Evolutionary conservation across 1,139 yeast genomes (phyloP).

Genomic region (Suhomyces wounanorum): DNA sequence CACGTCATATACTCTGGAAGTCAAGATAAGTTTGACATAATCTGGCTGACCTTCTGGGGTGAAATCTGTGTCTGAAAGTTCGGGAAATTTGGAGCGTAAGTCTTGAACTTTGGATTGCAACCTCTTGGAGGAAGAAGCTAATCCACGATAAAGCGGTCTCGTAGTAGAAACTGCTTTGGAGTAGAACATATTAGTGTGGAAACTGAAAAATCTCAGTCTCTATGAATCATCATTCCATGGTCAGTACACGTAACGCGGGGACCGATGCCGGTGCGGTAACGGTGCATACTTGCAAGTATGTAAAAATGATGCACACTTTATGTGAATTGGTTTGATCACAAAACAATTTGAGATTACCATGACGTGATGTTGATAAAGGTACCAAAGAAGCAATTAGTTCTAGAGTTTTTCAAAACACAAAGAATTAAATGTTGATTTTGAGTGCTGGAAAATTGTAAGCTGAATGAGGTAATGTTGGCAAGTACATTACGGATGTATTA

Average conservation of each 20-base stretch:
- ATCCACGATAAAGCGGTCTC: background rate
- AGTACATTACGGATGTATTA: no score
- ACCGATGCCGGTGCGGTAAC: background rate
- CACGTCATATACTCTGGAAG: conserved; percentile 93
- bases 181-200: conserved; percentile 3
- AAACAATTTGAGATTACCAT: no score
- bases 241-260: conserved; percentile 1
- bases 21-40: conserved; percentile 82
- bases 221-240: background rate
- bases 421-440: no score
- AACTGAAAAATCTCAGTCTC: background rate
- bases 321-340: no score
- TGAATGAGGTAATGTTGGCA: no score
- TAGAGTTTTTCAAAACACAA: no score
- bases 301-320: no score
- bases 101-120: background rate
- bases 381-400: no score
- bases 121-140: background rate
- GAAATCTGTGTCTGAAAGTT: conserved; percentile 52
- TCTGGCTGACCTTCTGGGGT: conserved; percentile 77
- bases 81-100: conserved; percentile 39
- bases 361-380: no score
- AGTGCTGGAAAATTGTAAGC: no score
- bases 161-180: background rate
- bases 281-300: background rate